Evolutionary conservation across 257 asterid genomes (phyloP).

Genomic region (Buddleja alternifolia): DNA sequence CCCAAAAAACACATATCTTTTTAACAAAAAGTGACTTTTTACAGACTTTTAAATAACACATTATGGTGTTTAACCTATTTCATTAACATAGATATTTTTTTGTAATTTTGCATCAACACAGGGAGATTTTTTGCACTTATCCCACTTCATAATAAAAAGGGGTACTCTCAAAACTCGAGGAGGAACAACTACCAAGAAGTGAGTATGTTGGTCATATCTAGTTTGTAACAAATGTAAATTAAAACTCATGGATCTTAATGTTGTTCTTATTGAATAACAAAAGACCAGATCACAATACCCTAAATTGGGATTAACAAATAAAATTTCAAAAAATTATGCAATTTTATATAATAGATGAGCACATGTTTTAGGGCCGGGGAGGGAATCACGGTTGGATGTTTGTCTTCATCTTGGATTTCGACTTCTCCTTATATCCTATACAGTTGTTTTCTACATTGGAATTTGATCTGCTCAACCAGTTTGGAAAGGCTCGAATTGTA

Average conservation of each 20-base stretch:
- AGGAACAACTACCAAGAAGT: constrained; percentile 38
- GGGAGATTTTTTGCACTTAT: too few relatives aligned
- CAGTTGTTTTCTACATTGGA: constrained; percentile 20
- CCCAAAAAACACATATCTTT: too few relatives aligned
- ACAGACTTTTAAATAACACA: too few relatives aligned
- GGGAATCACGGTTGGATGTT: constrained; percentile 83
- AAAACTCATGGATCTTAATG: constrained; percentile 25
- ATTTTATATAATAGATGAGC: constrained; percentile 26
- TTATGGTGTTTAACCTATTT: too few relatives aligned
- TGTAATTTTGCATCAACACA: too few relatives aligned
- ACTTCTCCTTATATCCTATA: constrained; percentile 30
- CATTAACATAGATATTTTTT: too few relatives aligned
- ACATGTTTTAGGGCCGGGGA: constrained; percentile 63
- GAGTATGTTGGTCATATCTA: constrained; percentile 66
- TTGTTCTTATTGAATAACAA: constrained; percentile 27
- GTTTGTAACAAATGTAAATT: constrained; percentile 7
- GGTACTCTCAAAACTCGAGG: constrained; percentile 29
- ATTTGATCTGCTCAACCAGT: too few relatives aligned
- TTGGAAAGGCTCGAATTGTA: too few relatives aligned
- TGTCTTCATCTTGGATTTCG: constrained; percentile 46
- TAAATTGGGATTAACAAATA: constrained; percentile 17
- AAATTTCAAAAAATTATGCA: constrained; percentile 20
- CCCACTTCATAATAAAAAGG: not conserved
- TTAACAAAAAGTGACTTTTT: too few relatives aligned
- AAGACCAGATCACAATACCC: constrained; percentile 29